Conservation (phyloP, 1,284 basidiomycete genomes). For the Peniophora sp. region DNA sequence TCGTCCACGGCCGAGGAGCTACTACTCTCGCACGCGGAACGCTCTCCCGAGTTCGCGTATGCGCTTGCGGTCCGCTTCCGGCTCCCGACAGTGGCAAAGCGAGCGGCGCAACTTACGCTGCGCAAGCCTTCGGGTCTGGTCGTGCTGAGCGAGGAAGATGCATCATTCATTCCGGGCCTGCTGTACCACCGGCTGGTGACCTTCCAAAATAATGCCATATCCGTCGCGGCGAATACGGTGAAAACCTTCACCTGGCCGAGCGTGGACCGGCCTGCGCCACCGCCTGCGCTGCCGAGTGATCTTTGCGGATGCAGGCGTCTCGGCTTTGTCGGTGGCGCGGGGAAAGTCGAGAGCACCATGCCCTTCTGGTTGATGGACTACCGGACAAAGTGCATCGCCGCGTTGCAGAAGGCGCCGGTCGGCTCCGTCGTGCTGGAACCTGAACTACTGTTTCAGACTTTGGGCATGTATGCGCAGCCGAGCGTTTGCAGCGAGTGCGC, state of each 20-base stretch:
- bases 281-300: not conserved
- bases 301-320: not conserved
- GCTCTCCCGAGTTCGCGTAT: not conserved
- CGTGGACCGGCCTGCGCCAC: not conserved
- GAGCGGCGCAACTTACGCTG: not conserved
- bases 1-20: not conserved
- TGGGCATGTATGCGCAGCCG: not conserved
- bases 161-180: not conserved
- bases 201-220: not conserved
- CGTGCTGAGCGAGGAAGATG: not conserved
- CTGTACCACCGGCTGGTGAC: not conserved
- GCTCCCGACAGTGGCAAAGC: not conserved
- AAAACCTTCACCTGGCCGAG: not conserved
- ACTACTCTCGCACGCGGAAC: not conserved
- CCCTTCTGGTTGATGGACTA: conserved; percentile 1
- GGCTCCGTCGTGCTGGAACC: not conserved
- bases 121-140: not conserved
- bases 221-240: not conserved
- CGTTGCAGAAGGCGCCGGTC: not conserved
- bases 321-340: not conserved
- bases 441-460: not conserved
- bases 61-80: not conserved
- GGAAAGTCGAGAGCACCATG: not conserved
- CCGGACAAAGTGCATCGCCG: not conserved
- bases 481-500: not conserved